A percentile compares a stretch with the other conserved stretches of the same genome.
phyloP scores from a whole-genome alignment of 1,284 basidiomycete genomes.

The Puccinia horiana region DNA sequence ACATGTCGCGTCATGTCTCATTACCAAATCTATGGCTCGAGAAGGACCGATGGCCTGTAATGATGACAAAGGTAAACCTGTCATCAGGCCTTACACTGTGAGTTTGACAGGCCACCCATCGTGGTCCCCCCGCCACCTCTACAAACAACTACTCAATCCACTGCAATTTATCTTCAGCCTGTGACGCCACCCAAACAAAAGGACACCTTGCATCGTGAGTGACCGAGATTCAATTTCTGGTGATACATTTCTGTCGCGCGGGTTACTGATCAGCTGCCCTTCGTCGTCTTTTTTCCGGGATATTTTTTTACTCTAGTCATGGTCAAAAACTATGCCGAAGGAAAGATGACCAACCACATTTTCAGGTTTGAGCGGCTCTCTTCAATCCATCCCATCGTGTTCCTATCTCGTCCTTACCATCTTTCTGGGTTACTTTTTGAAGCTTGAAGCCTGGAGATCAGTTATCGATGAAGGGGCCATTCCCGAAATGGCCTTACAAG shows the following conservation, averaged over 20 bases:
- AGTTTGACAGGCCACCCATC: slow-evolving; percentile 72
- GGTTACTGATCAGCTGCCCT: not conserved
- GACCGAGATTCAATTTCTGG: slow-evolving; percentile 65
- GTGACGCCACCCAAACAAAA: slow-evolving; percentile 45
- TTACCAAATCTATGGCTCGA: slow-evolving; percentile 62
- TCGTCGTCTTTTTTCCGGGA: not conserved
- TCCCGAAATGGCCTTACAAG: slow-evolving; percentile 56
- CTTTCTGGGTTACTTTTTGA: slow-evolving; percentile 41
- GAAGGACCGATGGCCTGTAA: slow-evolving; percentile 58
- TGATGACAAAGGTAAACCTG: slow-evolving; percentile 80
- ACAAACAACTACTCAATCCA: slow-evolving; percentile 22
- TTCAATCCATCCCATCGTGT: not conserved
- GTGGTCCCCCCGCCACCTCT: slow-evolving; percentile 58
- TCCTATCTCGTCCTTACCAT: not conserved
- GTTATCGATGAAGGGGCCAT: slow-evolving; percentile 74
- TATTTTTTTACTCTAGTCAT: not conserved
- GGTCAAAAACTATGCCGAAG: slow-evolving; percentile 51
- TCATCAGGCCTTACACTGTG: slow-evolving; percentile 68
- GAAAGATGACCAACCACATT: slow-evolving; percentile 60
- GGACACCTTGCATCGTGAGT: slow-evolving; percentile 63
- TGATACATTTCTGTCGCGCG: no score
- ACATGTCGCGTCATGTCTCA: slow-evolving; percentile 67
- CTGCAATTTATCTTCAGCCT: not conserved
- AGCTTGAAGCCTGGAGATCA: slow-evolving; percentile 74
- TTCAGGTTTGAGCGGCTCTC: slow-evolving; percentile 50